Evolutionary conservation across 768 basidiomycete genomes (phyloP).

Genomic region (Gloeophyllum trabeum): DNA sequence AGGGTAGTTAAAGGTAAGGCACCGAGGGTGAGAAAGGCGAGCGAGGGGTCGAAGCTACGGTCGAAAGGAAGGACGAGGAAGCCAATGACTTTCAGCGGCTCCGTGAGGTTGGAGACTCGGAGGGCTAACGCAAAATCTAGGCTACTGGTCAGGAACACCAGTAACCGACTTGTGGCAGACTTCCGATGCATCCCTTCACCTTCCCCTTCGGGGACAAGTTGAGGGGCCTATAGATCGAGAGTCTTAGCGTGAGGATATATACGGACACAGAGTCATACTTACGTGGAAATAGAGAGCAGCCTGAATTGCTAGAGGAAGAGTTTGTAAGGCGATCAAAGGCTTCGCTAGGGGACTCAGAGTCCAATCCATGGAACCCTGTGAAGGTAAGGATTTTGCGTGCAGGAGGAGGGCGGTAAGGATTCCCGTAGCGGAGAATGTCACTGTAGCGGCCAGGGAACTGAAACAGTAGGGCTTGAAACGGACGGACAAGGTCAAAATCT

Average conservation of each 20-base stretch:
- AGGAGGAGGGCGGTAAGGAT: slow-evolving; percentile 30
- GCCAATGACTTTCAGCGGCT: slow-evolving; percentile 33
- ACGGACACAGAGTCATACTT: too few relatives aligned
- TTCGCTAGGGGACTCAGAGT: slow-evolving; percentile 1
- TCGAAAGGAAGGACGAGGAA: slow-evolving; percentile 42
- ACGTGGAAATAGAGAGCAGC: slow-evolving; percentile 10
- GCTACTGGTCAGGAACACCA: slow-evolving; percentile 29
- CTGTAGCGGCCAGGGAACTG: slow-evolving; percentile 45
- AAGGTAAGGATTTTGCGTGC: slow-evolving; percentile 20
- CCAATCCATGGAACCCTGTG: slow-evolving; percentile 8
- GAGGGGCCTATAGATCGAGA: too few relatives aligned
- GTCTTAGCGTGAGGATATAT: too few relatives aligned
- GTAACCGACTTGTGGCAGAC: too few relatives aligned
- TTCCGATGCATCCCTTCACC: too few relatives aligned
- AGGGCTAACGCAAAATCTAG: slow-evolving; percentile 43
- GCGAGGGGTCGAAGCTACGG: slow-evolving; percentile 42
- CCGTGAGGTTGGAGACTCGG: slow-evolving; percentile 40
- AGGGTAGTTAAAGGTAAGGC: slow-evolving; percentile 34
- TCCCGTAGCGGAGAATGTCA: slow-evolving; percentile 39
- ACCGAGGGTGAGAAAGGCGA: slow-evolving; percentile 40
- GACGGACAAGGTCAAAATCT: not conserved
- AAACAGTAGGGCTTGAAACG: slow-evolving; percentile 2
- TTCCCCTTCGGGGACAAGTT: too few relatives aligned
- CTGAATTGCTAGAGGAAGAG: slow-evolving; percentile 6
- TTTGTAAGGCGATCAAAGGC: slow-evolving; percentile 4